Evolutionary conservation across 192 early-diverging fungal genomes (phyloP), one percentile per base, ranked within the genome.

Genomic region (Rhizoclosmatium sp.): DNA sequence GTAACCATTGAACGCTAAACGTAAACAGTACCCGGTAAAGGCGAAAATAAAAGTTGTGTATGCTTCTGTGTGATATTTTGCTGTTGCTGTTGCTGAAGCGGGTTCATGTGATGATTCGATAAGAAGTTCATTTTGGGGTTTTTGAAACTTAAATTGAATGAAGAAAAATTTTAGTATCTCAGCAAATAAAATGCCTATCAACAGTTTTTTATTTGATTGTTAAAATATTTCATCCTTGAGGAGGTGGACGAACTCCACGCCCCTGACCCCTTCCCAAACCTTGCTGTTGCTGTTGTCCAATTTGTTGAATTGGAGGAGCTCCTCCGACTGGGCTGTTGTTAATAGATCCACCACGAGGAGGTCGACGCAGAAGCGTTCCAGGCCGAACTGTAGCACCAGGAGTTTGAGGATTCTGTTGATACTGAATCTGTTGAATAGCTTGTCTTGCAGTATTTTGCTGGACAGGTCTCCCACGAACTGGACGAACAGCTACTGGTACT

Each of bases 151-250:
- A 31, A 31, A 31, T 31, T 31, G 31, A 31, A 31, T 31, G 31
- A 31, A 31, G 31, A 31, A 31, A 31, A 31, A 31, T 31, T 31
- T 31, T 31, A 31, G 31, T 31, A 31, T n/a, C n/a, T n/a, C n/a
- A n/a, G n/a, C n/a, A 31, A 31, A 31, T 31, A 31, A 31, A 31
- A 31, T 31, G 31, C 31, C 31, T 31, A 31, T 31, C 31, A 31
- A 31, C 31, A 31, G 31, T 31, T 41, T 0, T 21, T 16, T 16
- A 44, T 65, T 41, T 65, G 21, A 16, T 65, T 65, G 31, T 23
- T 10, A 44, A 65, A 65, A 44, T 65, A 9, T 69, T 62, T 62
- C 60, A 62, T 62, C 14, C 60, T 62, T 62, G 60, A 7, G 19
- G 19, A 7, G 60, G 60, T 7, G 51, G 51, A 54, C 9, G 51